phyloP scores from a whole-genome alignment of 148 eudicot species.

The Persicaria maculosa region DNA sequence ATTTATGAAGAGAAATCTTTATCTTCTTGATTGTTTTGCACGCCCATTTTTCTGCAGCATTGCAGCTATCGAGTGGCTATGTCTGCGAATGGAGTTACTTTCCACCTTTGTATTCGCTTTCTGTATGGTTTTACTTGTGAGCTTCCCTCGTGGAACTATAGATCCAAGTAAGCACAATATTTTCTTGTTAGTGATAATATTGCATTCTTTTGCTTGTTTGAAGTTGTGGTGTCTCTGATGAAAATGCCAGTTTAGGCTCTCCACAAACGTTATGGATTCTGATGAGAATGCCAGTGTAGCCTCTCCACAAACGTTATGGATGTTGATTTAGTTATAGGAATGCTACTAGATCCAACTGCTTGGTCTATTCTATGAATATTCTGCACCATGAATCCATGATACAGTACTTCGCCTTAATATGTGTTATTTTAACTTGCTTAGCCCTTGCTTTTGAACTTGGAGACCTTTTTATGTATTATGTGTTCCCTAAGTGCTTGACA shows the following conservation, averaged over 20 bases:
- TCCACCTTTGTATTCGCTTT: slow-evolving; percentile 88
- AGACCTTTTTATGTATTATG: not conserved
- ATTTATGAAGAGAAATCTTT: slow-evolving; percentile 82
- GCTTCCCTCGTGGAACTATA: slow-evolving; percentile 62
- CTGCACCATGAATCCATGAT: not conserved
- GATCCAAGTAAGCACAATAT: slow-evolving; percentile 76
- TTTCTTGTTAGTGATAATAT: not conserved
- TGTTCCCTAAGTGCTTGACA: not conserved
- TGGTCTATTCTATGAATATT: not conserved
- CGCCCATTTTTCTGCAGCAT: slow-evolving; percentile 93
- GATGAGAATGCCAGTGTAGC: not conserved
- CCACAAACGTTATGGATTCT: not conserved
- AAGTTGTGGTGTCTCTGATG: not conserved
- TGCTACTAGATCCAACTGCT: not conserved
- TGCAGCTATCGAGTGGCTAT: slow-evolving; percentile 97
- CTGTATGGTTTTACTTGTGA: slow-evolving; percentile 90
- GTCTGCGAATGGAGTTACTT: slow-evolving; percentile 89
- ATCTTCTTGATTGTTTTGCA: slow-evolving; percentile 91
- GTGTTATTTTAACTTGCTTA: not conserved
- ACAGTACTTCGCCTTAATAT: not conserved
- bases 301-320: not conserved
- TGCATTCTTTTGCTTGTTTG: not conserved
- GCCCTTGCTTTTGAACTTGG: not conserved
- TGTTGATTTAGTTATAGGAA: not conserved
- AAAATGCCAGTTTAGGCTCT: not conserved